Percentiles rank a stretch among this genome's conserved stretches.
phyloP scores from a whole-genome alignment of 2,329 filamentous ascomycete species.

The Didymella arachidicola region DNA sequence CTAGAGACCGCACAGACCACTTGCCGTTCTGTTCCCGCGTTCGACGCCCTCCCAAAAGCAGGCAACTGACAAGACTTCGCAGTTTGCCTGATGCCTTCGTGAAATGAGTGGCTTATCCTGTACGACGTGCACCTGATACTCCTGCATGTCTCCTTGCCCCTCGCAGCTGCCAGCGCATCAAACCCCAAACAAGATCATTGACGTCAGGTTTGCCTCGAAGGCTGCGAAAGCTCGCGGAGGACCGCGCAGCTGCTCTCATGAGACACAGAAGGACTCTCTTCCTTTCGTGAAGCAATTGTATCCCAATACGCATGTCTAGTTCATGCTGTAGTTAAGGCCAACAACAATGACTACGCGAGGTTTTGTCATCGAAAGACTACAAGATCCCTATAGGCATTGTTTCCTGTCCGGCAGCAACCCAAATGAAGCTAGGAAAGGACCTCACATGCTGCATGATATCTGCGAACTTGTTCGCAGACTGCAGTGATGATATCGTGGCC shows the following conservation, averaged over 20 bases:
- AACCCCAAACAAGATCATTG: neutral
- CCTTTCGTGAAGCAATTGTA: neutral
- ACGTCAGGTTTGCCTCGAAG: constrained; percentile 5
- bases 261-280: neutral
- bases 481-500: constrained; percentile 20
- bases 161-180: constrained; percentile 8
- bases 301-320: neutral
- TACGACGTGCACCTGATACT: constrained; percentile 11
- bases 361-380: neutral
- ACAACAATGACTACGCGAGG: neutral
- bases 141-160: constrained; percentile 2
- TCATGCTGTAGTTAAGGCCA: neutral
- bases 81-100: constrained; percentile 9
- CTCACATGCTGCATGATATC: constrained; percentile 9
- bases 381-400: neutral
- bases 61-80: constrained; percentile 21
- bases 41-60: constrained; percentile 15
- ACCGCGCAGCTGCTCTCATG: neutral
- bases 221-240: constrained; percentile 6
- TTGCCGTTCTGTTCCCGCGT: constrained; percentile 6
- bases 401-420: neutral
- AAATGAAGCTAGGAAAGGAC: neutral
- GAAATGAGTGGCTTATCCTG: neutral
- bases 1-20: constrained; percentile 5
- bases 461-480: constrained; percentile 28